Evolutionary conservation across 176 grass and related monocot genomes (phyloP).

Genomic region (Oryza glumipatula): DNA sequence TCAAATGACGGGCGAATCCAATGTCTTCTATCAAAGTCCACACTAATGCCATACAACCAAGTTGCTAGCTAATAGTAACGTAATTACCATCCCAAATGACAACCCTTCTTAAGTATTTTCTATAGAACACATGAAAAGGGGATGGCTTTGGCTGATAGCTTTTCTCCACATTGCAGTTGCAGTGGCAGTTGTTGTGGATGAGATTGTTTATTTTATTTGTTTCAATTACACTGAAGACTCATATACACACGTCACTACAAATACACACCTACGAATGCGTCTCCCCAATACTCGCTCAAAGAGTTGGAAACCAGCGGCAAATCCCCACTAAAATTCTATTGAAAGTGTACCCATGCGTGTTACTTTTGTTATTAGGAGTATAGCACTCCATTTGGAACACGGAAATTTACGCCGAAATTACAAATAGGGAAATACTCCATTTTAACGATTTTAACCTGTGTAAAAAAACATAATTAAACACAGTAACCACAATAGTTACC

Average conservation of each 20-base stretch:
- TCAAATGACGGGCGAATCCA: constrained; percentile 68
- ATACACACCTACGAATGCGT: too few species aligned
- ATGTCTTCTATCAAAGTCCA: constrained; percentile 56
- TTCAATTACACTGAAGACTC: too few species aligned
- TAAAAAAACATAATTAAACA: not conserved
- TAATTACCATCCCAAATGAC: not conserved
- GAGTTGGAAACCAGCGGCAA: too few species aligned
- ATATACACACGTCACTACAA: too few species aligned
- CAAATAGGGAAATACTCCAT: not conserved
- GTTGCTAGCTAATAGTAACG: constrained; percentile 18
- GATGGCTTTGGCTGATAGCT: not conserved
- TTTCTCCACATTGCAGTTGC: constrained; percentile 11
- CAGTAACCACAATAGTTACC: too few species aligned
- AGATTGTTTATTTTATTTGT: not conserved
- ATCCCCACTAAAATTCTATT: too few species aligned
- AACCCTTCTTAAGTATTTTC: not conserved
- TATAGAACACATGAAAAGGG: constrained; percentile 25
- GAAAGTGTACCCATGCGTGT: too few species aligned
- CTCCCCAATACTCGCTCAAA: too few species aligned
- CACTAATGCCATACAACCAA: constrained; percentile 17
- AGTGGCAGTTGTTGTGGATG: constrained; percentile 26
- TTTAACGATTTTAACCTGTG: not conserved
- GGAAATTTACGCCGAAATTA: too few species aligned
- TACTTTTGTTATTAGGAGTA: too few species aligned
- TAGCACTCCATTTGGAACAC: too few species aligned